Evolutionary conservation across 495 filamentous ascomycete species (phyloP).

Genomic region (Daldinia grandis): DNA sequence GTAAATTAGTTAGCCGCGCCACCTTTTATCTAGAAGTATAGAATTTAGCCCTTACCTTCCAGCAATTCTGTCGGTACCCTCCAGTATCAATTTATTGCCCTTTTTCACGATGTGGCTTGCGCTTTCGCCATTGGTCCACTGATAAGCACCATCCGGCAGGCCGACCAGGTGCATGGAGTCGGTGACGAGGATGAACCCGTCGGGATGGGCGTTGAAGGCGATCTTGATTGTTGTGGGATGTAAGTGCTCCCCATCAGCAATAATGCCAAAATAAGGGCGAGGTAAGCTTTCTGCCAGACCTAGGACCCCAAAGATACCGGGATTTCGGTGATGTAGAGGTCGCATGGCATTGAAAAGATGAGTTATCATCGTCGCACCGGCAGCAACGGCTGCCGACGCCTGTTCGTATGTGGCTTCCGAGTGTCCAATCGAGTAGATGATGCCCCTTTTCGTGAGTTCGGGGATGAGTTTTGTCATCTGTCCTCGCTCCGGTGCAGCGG

Average conservation of each 20-base stretch:
- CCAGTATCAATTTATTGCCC: constrained; percentile 70
- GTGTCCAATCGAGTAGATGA: constrained; percentile 82
- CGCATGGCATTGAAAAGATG: constrained; percentile 93
- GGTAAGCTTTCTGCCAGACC: constrained; percentile 55
- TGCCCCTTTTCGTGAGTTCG: constrained; percentile 64
- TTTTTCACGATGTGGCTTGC: constrained; percentile 68
- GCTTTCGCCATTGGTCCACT: constrained; percentile 79
- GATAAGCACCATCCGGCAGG: constrained; percentile 77
- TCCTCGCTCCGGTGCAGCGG: constrained; percentile 79
- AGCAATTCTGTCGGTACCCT: constrained; percentile 77
- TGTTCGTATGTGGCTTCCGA: constrained; percentile 81
- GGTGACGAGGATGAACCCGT: constrained; percentile 72
- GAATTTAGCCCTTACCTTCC: constrained; percentile 57
- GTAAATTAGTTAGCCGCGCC: constrained; percentile 27
- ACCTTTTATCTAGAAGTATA: background rate
- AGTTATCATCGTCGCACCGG: constrained; percentile 83
- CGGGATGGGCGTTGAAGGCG: constrained; percentile 67
- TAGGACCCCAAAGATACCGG: constrained; percentile 82
- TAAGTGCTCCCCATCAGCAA: constrained; percentile 72
- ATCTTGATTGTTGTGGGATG: constrained; percentile 71
- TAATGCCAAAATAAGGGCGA: constrained; percentile 70
- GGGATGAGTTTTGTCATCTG: constrained; percentile 69
- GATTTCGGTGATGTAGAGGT: constrained; percentile 83
- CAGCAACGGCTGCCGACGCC: constrained; percentile 68
- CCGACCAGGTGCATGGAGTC: constrained; percentile 74